Evolutionary conservation across 257 asterid species (phyloP).

Genomic region (Penstemon eatonii): DNA sequence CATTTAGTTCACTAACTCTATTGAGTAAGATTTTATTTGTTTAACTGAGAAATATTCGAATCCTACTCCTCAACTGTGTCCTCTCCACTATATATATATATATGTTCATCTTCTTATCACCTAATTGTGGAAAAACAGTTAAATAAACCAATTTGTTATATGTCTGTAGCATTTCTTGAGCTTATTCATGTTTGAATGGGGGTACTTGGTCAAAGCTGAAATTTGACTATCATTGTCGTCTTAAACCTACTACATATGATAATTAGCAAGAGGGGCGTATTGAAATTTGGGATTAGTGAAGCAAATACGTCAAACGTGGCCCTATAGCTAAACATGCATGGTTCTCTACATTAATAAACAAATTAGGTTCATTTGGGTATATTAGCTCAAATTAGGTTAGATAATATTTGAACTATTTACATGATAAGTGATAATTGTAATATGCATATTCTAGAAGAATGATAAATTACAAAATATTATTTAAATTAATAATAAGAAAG

Average conservation of each 20-base stretch:
- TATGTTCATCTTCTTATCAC: constrained; percentile 4
- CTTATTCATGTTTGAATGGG: constrained; percentile 33
- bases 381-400: too few relatives aligned
- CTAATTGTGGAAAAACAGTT: constrained; percentile 29
- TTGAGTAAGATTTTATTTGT: not conserved
- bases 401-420: too few relatives aligned
- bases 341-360: too few relatives aligned
- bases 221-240: constrained; percentile 67
- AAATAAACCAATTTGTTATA: constrained; percentile 10
- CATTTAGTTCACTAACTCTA: constrained; percentile 53
- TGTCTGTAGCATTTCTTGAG: constrained; percentile 42
- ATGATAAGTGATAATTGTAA: too few relatives aligned
- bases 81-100: not conserved
- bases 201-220: constrained; percentile 35
- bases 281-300: constrained; percentile 25
- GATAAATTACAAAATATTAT: too few relatives aligned
- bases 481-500: too few relatives aligned
- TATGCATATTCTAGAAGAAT: too few relatives aligned
- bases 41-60: not conserved
- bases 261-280: constrained; percentile 10
- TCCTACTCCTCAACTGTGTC: constrained; percentile 21
- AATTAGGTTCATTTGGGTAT: too few relatives aligned
- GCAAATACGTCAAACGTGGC: constrained; percentile 33
- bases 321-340: constrained; percentile 18
- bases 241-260: constrained; percentile 47